Percentiles rank a stretch among this genome's conserved stretches.
Conservation (phyloP, 768 basidiomycete genomes). For the Kwoniella sp. region DNA sequence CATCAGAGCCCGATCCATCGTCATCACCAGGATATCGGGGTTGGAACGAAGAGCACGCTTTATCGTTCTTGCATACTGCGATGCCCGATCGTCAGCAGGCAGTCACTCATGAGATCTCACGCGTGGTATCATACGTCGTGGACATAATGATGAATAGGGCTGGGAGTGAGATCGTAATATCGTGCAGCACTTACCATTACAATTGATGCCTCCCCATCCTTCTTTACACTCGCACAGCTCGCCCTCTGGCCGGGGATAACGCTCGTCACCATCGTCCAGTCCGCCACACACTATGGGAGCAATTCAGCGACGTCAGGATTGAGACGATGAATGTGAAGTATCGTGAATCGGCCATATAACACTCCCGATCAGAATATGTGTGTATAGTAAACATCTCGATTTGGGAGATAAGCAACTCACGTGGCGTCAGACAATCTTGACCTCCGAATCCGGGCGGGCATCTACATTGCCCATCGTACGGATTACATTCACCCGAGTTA, state of each 20-base stretch:
- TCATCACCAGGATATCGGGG: slow-evolving; percentile 43
- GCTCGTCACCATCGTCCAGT: slow-evolving; percentile 81
- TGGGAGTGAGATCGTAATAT: neutral
- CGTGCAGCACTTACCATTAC: slow-evolving; percentile 73
- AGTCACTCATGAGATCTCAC: no score
- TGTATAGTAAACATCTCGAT: no score
- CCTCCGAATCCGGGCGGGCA: slow-evolving; percentile 98
- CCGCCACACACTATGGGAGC: slow-evolving; percentile 80
- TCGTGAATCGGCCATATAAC: no score
- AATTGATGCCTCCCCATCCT: slow-evolving; percentile 95
- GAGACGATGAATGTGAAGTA: no score
- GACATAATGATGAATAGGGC: slow-evolving; percentile 1
- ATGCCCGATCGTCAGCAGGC: neutral
- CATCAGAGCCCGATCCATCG: slow-evolving; percentile 56
- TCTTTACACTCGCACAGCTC: slow-evolving; percentile 84
- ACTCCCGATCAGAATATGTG: no score
- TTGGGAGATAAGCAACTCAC: slow-evolving; percentile 61
- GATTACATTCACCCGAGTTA: slow-evolving; percentile 86
- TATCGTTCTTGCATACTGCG: slow-evolving; percentile 80
- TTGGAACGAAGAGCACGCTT: slow-evolving; percentile 78
- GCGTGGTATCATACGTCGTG: no score
- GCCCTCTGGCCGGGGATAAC: slow-evolving; percentile 75
- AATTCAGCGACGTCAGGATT: neutral
- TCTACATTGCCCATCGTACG: slow-evolving; percentile 92
- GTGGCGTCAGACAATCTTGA: slow-evolving; percentile 87